Evolutionary conservation across 331 rosid species (phyloP).

Genomic region (Spiraea crenata): DNA sequence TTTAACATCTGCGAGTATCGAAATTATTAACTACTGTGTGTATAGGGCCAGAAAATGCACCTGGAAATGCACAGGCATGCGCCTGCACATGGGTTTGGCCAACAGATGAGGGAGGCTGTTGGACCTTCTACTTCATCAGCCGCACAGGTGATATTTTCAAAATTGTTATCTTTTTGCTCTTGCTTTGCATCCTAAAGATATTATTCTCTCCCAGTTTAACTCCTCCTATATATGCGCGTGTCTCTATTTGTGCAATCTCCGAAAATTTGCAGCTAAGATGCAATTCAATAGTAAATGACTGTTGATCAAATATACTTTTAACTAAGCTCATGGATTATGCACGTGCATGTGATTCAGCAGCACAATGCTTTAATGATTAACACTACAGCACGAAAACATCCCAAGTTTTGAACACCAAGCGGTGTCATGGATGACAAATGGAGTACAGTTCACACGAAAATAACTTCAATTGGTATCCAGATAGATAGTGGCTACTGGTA

Average conservation of each 20-base stretch:
- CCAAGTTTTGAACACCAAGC: too few relatives aligned
- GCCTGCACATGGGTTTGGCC: constrained; percentile 53
- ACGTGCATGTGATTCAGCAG: neutral
- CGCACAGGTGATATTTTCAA: constrained; percentile 47
- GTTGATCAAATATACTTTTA: too few relatives aligned
- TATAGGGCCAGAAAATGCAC: constrained; percentile 77
- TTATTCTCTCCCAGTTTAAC: too few relatives aligned
- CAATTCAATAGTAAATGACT: too few relatives aligned
- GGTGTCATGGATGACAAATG: too few relatives aligned
- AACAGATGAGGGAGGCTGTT: constrained; percentile 50
- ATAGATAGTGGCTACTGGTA: neutral
- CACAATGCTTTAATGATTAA: neutral
- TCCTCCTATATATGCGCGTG: too few relatives aligned
- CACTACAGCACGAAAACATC: too few relatives aligned
- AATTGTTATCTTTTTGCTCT: constrained; percentile 9
- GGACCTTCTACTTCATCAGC: constrained; percentile 66
- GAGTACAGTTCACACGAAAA: neutral
- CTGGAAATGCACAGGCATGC: constrained; percentile 65
- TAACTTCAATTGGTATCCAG: neutral
- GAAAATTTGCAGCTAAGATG: too few relatives aligned
- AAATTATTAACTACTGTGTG: too few relatives aligned
- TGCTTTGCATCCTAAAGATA: too few relatives aligned
- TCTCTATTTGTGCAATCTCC: too few relatives aligned
- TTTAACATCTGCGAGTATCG: neutral
- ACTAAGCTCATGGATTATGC: neutral